Evolutionary conservation across 306 rosid species (phyloP), one percentile per base, ranked within the genome.

Genomic region (Begonia masoniana): DNA sequence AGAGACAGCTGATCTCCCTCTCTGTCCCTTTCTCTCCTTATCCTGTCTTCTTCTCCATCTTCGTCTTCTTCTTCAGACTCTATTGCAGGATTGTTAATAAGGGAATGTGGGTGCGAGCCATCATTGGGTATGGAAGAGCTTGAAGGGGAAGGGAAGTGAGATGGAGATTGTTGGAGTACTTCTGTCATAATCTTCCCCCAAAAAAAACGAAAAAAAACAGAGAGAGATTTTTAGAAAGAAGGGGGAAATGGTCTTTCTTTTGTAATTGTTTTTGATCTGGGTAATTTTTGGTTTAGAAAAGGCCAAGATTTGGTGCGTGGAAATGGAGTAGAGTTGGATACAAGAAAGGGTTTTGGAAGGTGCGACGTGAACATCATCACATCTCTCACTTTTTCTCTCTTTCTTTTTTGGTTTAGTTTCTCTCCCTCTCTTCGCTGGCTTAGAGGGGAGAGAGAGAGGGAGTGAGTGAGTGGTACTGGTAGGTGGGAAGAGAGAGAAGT

Each of bases 1-100:
- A 83, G 59, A 15, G 96, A 76, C 69, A 85, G 71, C 53, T 80
- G 96, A 75, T 91, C 96, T 68, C 78, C 73, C 52, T 75, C 95
- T 47, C 82, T 66, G 31, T 78, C 87, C 56, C 78, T 77, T 53
- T 76, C 85, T 35, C 70, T 57, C 63, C 74, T 73, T 62, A 75
- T 67, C 68, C 68, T 45, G 24, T 21, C 24, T 54, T 74, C 77
- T 35, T 60, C 68, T 21, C 47, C 62, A 46, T 49, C 74, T 12
- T 43, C 67, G n/a, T 36, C 70, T 15, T 53, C 70, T 21, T 51
- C 74, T 19, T 61, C 65, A 46, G 58, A 55, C 43, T 66, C 82
- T 57, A 79, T 62, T 10, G 68, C 48, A 62, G 74, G 71, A 62
- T 60, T 64, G 82, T 63, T 78, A 70, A 76, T 54, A 74, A 78